phyloP scores from a whole-genome alignment of 2,329 filamentous ascomycete genomes.

The Fusarium phyllophilum region DNA sequence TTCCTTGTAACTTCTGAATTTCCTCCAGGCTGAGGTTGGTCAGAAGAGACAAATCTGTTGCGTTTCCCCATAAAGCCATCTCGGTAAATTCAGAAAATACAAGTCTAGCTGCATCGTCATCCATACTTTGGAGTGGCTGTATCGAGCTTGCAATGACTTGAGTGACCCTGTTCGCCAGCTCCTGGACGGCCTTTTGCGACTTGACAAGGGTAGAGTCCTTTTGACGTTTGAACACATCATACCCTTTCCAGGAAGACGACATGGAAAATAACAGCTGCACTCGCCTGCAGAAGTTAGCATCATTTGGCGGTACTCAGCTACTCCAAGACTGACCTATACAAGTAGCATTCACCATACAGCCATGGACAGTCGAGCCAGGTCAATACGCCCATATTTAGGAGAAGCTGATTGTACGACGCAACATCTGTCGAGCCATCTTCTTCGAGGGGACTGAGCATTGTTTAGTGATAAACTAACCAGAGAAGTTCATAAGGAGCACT shows the following conservation, averaged over 20 bases:
- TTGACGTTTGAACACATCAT: constrained; percentile 5
- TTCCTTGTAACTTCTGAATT: not conserved
- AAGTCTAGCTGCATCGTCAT: not conserved
- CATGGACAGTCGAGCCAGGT: constrained; percentile 10
- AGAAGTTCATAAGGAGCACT: not conserved
- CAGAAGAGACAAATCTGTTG: constrained; percentile 7
- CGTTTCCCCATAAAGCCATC: constrained; percentile 6
- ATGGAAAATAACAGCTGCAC: constrained; percentile 1
- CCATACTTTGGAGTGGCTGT: not conserved
- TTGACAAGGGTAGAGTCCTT: not conserved
- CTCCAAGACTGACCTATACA: not conserved
- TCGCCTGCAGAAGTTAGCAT: not conserved
- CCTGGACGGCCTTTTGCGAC: not conserved
- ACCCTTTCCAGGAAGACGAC: not conserved
- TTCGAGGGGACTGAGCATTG: not conserved
- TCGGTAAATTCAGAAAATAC: not conserved
- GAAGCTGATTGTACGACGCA: not conserved
- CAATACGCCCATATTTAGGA: not conserved
- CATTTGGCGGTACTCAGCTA: accelerated
- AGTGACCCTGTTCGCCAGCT: not conserved
- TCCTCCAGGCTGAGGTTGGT: not conserved
- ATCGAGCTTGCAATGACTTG: not conserved
- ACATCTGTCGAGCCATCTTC: not conserved
- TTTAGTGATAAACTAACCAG: not conserved
- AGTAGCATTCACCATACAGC: constrained; percentile 14